Conservation (phyloP, 139 green algal genomes). For the Picochlorum sp. region DNA sequence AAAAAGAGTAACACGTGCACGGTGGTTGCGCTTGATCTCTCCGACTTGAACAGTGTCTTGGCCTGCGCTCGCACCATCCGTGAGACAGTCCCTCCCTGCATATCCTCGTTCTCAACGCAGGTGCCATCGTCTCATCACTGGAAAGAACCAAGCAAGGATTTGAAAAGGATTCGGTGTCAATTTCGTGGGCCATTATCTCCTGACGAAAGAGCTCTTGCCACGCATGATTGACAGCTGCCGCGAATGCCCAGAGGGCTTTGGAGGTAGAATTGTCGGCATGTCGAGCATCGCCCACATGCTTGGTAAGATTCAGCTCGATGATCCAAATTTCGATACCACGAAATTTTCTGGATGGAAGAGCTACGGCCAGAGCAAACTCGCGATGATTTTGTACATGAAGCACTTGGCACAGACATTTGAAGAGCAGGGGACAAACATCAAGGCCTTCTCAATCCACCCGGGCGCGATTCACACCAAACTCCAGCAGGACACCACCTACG, state of each 20-base stretch:
- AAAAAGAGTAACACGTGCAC: constrained; percentile 22
- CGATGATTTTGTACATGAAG: constrained; percentile 75
- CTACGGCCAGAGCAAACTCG: constrained; percentile 75
- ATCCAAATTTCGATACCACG: constrained; percentile 38
- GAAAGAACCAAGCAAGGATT: constrained; percentile 59
- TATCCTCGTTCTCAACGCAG: constrained; percentile 72
- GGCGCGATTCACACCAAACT: constrained; percentile 69
- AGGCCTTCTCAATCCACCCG: constrained; percentile 66
- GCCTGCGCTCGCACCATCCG: constrained; percentile 33
- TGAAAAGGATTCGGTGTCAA: constrained; percentile 48
- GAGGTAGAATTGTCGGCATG: constrained; percentile 64
- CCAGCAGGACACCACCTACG: constrained; percentile 15
- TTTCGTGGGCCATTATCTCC: constrained; percentile 54
- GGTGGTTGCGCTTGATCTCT: constrained; percentile 45
- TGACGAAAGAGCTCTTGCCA: constrained; percentile 55
- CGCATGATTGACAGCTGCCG: constrained; percentile 16
- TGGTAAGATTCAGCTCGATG: constrained; percentile 61
- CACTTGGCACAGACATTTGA: constrained; percentile 57
- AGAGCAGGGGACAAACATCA: constrained; percentile 27
- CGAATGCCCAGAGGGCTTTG: constrained; percentile 9
- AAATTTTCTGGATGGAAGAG: constrained; percentile 33
- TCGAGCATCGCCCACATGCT: constrained; percentile 56
- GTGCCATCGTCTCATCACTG: constrained; percentile 59
- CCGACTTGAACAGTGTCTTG: constrained; percentile 42
- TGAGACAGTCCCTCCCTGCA: constrained; percentile 39